Base-by-base conservation (phyloP, 441 rosid genomes). In the Populus trichocarpa region DNA sequence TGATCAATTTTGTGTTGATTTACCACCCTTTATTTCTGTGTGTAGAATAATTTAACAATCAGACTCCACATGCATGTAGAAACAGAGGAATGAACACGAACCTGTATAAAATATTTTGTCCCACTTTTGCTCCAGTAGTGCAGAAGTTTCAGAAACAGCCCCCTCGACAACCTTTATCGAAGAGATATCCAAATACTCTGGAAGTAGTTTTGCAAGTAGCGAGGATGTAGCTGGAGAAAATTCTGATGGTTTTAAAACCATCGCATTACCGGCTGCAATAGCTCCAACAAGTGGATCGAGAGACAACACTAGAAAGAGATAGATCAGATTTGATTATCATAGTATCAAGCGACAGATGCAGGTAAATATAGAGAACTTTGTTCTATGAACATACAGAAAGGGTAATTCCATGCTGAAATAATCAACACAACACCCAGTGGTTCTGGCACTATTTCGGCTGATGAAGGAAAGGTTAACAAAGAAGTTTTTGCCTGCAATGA, bases 221-320 rank as follows among this genome's bases (percentile, higher is more conserved):
- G 90, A 73, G 28, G 97, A 85, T 30, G 90, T 12, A 18, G 95
- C 95, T 13, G 95, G 93, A 75, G 97, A 76, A 61, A 88, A 28
- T 87, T 90, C 95, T 72, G 97, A 92, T 63, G 97, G 97, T 82
- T 92, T 92, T 80, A 92, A 71, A 80, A 89, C 92, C 67, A 88
- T 61, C 25, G 92, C 85, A 87, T 91, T 89, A 64, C 97, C 97
- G 38, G 97, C 95, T 33, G 90, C 91, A 81, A 92, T 89, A 71
- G 95, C 97, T 84, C 97, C 97, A 68, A 90, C 79, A 36, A 90
- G 80, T 5, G 97, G 97, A 84, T 92, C 93, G 42, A 92, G 93
- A 77, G 93, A 88, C 84, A 92, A 46, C 82, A 86, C 97, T 90
- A 79, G 71, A 74, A 78, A 73, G 75, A 67, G 70, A 35, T 14